Conservation (phyloP, 257 asterid genomes). For the Fraxinus quadrangulata region DNA sequence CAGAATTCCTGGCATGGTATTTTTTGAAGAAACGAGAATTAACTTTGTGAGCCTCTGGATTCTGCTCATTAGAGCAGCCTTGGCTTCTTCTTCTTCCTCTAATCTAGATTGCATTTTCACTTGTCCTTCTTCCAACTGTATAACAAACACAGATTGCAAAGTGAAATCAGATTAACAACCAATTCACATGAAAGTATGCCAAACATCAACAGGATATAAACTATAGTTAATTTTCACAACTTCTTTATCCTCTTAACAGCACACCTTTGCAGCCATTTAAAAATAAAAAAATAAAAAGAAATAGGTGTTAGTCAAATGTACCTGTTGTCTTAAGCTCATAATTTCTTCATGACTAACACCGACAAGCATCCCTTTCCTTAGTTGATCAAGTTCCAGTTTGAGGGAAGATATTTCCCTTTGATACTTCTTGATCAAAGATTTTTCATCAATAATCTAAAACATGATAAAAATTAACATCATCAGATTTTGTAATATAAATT, state of each 20-base stretch:
- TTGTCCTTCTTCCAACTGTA: conserved; percentile 97
- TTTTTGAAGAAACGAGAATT: conserved; percentile 95
- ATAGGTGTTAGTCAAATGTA: conserved; percentile 24
- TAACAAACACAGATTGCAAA: conserved; percentile 16
- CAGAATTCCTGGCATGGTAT: conserved; percentile 61
- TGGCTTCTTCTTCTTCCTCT: conserved; percentile 99
- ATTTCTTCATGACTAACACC: conserved; percentile 89
- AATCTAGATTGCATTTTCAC: conserved; percentile 96
- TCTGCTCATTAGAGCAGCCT: conserved; percentile 97
- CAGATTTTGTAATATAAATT: conserved; percentile 18
- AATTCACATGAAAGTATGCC: conserved; percentile 9
- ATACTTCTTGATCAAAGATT: conserved; percentile 95
- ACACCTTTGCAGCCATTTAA: no score
- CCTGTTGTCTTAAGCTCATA: conserved; percentile 79
- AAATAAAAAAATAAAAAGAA: not conserved
- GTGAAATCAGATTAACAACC: conserved; percentile 13
- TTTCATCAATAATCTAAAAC: conserved; percentile 92
- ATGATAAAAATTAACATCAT: conserved; percentile 13
- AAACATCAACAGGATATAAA: not conserved
- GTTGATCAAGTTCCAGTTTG: conserved; percentile 87
- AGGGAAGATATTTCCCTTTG: conserved; percentile 90
- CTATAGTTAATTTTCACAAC: not conserved
- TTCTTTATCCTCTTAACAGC: conserved; percentile 4
- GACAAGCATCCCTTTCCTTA: conserved; percentile 70
- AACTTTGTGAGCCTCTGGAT: conserved; percentile 96